Base-by-base conservation (phyloP, 306 rosid genomes). In the Pyrus communis region DNA sequence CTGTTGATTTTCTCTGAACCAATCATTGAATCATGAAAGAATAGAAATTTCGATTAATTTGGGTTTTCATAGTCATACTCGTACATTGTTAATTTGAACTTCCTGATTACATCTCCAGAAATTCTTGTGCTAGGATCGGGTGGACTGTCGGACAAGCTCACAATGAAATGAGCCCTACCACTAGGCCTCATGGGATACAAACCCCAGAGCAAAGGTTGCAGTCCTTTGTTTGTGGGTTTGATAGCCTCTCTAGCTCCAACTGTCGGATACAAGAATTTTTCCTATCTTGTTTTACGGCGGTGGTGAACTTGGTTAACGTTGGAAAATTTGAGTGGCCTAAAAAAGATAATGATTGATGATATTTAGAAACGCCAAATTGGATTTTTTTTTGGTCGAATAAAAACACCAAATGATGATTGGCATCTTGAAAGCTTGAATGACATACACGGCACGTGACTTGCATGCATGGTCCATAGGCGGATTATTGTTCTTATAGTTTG, bases 11-110 rank as follows among this genome's bases (percentile, higher is more conserved):
- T 22, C 52, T 57, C 67, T 23, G 67, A 77, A 58, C 28, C 35
- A 66, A 45, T 31, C 17, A 42, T 72, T 72, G 78, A 76, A 19
- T 65, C 35, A 11, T 77, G 78, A 28, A 82, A 61, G 69, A 82
- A 67, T 64, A 46, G 28, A 73, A 33, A 77, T 30, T 46, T 81
- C 62, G 27, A 30, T 60, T 60, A 7, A 42, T 66, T 7, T 38
- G 42, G 42, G 9, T 38, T 38, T 38, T 38, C 9, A 7, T 38
- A 1, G 42, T 7, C 42, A 7, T 38, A 38, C 42, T 38, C 9
- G 42, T 38, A 38, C 42, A 7, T 7, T 38, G 42, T 38, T 10
- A 38, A 7, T 7, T 38, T 7, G 9, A 7, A 38, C 42, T 38
- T 38, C 2, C 42, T 38, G 2, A 7, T 38, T 38, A 38, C 42